phyloP scores from a whole-genome alignment of 2,329 filamentous ascomycete genomes.

The Fusarium nematophilum region DNA sequence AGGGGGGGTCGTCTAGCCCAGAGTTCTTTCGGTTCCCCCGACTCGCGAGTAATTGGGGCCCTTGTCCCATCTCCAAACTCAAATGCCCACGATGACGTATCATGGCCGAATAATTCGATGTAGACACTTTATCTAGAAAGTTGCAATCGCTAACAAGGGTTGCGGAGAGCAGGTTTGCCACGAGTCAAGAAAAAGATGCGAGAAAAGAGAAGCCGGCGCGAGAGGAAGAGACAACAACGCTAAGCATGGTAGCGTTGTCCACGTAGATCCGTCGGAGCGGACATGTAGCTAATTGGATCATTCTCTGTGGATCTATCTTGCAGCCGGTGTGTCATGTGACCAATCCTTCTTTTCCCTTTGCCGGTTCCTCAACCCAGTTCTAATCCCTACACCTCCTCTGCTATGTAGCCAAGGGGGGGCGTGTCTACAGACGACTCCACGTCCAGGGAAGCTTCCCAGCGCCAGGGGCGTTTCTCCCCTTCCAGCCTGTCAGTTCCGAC shows the following conservation, averaged over 20 bases:
- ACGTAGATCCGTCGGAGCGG: slow-evolving; percentile 15
- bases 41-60: too few species aligned
- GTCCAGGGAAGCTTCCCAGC: slow-evolving; percentile 39
- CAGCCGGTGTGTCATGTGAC: slow-evolving; percentile 28
- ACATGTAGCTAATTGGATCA: slow-evolving; percentile 12
- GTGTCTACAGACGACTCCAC: slow-evolving; percentile 32
- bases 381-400: neutral
- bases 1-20: too few species aligned
- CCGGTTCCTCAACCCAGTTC: too few species aligned
- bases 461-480: slow-evolving; percentile 34
- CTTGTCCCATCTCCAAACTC: too few species aligned
- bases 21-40: too few species aligned
- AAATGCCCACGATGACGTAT: too few species aligned
- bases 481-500: slow-evolving; percentile 34
- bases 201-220: slow-evolving; percentile 21
- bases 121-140: too few species aligned
- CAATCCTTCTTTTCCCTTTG: slow-evolving; percentile 2
- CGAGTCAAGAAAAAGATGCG: slow-evolving; percentile 3
- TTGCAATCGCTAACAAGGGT: too few species aligned
- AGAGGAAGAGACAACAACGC: slow-evolving; percentile 25
- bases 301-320: slow-evolving; percentile 7
- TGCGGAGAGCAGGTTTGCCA: too few species aligned
- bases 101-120: too few species aligned
- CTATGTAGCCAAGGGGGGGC: slow-evolving; percentile 3
- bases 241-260: slow-evolving; percentile 6